These are phyloP conservation scores for Knufia petricola DNA, from an alignment of 2,329 filamentous ascomycete genomes.

Conservation along the genomic window DNA sequence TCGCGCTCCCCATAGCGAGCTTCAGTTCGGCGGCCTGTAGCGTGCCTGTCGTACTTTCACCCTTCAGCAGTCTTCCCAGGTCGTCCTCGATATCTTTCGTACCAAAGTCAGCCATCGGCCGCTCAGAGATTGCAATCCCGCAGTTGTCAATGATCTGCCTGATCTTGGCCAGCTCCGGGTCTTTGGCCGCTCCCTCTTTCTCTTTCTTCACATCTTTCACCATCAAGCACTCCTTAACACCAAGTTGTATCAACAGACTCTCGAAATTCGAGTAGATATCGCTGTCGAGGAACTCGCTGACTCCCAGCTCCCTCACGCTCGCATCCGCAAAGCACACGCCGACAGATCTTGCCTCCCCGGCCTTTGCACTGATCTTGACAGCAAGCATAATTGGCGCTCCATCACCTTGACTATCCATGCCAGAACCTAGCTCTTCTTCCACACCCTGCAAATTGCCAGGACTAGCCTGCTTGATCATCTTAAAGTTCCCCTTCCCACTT, in stretches of 20 bases:
- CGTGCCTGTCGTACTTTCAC: slow-evolving; percentile 66
- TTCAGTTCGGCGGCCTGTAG: slow-evolving; percentile 88
- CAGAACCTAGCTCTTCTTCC: slow-evolving; percentile 77
- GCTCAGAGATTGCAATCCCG: slow-evolving; percentile 78
- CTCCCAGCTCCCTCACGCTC: slow-evolving; percentile 85
- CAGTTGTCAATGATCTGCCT: slow-evolving; percentile 85
- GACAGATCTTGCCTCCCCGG: slow-evolving; percentile 71
- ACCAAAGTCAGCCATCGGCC: slow-evolving; percentile 66
- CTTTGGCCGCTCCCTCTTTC: slow-evolving; percentile 47
- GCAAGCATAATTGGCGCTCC: slow-evolving; percentile 86
- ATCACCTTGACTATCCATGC: slow-evolving; percentile 43
- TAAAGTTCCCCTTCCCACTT: slow-evolving; percentile 70
- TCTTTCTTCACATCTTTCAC: slow-evolving; percentile 52
- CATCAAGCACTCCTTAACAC: slow-evolving; percentile 88
- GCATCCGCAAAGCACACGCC: slow-evolving; percentile 98
- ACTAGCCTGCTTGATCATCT: slow-evolving; percentile 80
- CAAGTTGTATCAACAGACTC: slow-evolving; percentile 87
- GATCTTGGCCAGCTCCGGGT: slow-evolving; percentile 79
- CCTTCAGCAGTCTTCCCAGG: slow-evolving; percentile 73
- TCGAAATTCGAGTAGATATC: slow-evolving; percentile 98
- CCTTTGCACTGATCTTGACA: slow-evolving; percentile 85
- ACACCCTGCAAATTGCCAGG: slow-evolving; percentile 95
- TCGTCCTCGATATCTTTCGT: slow-evolving; percentile 94
- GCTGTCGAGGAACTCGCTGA: slow-evolving; percentile 98
- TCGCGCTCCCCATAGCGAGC: slow-evolving; percentile 88